Base-by-base conservation (phyloP, 1,284 basidiomycete genomes). In the Tranzscheliella williamsii region DNA sequence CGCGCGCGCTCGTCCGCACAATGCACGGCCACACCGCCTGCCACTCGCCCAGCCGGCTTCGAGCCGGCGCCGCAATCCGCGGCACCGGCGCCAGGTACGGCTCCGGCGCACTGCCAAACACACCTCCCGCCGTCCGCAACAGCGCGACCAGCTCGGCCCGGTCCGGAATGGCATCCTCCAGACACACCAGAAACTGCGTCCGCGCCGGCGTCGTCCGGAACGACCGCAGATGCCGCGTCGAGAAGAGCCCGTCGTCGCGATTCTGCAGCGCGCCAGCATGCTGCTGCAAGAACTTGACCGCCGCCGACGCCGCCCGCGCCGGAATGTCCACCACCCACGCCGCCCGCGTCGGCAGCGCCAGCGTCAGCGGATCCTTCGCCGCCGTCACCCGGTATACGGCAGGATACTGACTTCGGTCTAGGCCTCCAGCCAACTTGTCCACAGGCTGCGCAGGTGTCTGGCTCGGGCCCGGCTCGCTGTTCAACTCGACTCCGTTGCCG, bases 251-350 rank as follows among this genome's bases (percentile, higher is more conserved):
- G 31, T 66, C 48, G 23, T 61, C 62, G 27, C 63, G 57, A 16
- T 55, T 62, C 15, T 61, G 57, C 2, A 62, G 46, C 11, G 40
- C 15, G 7, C 21, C n/a, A 2, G 54, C 22, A 18, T 68, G 58
- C n/a, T 44, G 42, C 24, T 53, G 49, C 0, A 70, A 40, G 24
- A 46, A 55, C 35, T 66, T 61, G 36, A 64, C 45, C 0, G 67
- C 56, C 8, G 39, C 27, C 0, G 65, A 57, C 13, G 62, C 58
- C 4, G 42, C 32, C 8, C 55, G 54, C 2, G 73, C 66, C 12
- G 84, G 82, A n/a, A 94, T 83, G 68, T 91, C 87, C n/a, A 91
- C 85, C 7, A 85, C 86, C 90, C 91, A 95, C 35, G 87, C 87
- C 29, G 85, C 80, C 38, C 87, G 85, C 85, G 57, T 51, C n/a